Percentiles rank a stretch among this genome's conserved stretches.
Conservation (phyloP, 1,284 basidiomycete genomes). For the Cutaneotrichosporon dermatis region DNA sequence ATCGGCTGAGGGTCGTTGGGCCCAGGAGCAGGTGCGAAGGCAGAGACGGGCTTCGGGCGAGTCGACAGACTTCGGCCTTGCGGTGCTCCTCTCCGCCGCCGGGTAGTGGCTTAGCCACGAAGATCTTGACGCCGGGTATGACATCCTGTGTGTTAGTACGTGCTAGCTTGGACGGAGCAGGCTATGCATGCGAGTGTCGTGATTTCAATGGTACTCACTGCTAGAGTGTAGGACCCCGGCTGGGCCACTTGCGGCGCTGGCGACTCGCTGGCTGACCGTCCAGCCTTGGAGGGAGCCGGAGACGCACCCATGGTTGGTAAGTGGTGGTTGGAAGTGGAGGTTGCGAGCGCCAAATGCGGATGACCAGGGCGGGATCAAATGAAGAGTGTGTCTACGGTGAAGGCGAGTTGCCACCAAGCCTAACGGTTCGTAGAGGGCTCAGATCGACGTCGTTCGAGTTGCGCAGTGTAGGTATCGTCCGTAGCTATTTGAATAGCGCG, state of each 20-base stretch:
- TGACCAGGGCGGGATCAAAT: neutral
- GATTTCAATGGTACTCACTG: constrained; percentile 62
- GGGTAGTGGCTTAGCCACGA: constrained; percentile 70
- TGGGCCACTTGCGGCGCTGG: constrained; percentile 56
- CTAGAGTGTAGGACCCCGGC: constrained; percentile 68
- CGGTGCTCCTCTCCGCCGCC: constrained; percentile 76
- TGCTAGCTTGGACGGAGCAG: neutral
- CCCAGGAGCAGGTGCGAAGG: constrained; percentile 58
- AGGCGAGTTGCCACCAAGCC: constrained; percentile 9
- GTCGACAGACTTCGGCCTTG: constrained; percentile 93
- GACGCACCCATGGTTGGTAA: constrained; percentile 34
- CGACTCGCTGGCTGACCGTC: constrained; percentile 34
- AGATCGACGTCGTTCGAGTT: constrained; percentile 7
- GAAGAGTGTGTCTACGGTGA: neutral
- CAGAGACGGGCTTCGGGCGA: constrained; percentile 62
- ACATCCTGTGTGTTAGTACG: constrained; percentile 59
- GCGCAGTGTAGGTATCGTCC: neutral
- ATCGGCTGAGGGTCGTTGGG: constrained; percentile 50
- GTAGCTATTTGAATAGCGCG: neutral
- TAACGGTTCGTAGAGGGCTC: constrained; percentile 5
- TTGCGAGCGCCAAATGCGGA: neutral
- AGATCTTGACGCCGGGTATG: constrained; percentile 87
- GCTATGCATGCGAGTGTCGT: neutral
- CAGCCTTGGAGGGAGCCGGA: constrained; percentile 30
- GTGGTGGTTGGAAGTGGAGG: too few relatives aligned